Base-by-base conservation (phyloP, 805 yeast genomes). In the Zygoascus tannicola region DNA sequence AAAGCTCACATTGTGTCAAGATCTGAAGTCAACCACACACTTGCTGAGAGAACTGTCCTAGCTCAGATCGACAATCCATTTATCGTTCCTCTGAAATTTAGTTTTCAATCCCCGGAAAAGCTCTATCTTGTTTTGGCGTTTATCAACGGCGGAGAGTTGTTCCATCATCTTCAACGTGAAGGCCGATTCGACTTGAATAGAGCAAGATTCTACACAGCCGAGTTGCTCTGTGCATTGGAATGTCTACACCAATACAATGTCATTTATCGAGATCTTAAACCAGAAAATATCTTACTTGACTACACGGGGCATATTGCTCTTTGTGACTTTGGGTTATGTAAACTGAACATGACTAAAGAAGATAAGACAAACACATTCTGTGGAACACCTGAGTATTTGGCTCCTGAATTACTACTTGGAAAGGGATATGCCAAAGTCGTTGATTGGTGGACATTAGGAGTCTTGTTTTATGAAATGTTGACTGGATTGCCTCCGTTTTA, bases 381-480 rank as follows among this genome's bases (percentile, higher is more conserved):
- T 65, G 98, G 98, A 34, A 92, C 98, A 0, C 97, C 97, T 0
- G 97, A 92, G 64, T 92, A 92, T 63, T 70, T 92, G 53, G 96
- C 97, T 1, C 98, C 98, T 1, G 98, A 92, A 64, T 69, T 92
- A 53, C 68, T 92, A 40, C 69, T 87, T 55, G 92, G 94, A 40
- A 87, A 85, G 60, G 97, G 97, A 1, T 92, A 92, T 64, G 87
- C 97, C 2, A 80, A 95, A 62, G 82, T 83, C 7, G 97, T 92
- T 19, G 98, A 92, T 64, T 92, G 96, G 90, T 92, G 98, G 98
- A 92, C 98, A 1, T 70, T 92, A 54, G 98, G 98, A 35, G 88
- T 90, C 15, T 70, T 92, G 43, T 69, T 92, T 37, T 92, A 86
- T 61, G 98, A 43, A 59, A 92, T 92, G 98, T 70, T 92, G 48